These are phyloP conservation scores for Macrotyloma uniflorum DNA, from an alignment of 306 rosid genomes.

Conservation along the genomic window DNA sequence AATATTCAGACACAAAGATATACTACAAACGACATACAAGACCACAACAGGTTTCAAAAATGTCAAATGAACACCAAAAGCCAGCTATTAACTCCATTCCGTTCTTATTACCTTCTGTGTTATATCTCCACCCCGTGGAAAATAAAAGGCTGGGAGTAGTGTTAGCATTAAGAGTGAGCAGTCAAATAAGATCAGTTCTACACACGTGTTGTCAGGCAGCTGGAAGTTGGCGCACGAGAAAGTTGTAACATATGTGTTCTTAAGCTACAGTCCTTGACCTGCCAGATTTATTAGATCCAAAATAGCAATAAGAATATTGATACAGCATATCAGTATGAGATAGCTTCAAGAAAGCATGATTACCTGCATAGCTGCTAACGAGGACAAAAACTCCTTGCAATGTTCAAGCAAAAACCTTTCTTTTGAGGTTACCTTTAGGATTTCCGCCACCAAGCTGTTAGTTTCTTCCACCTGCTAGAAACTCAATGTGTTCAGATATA, in stretches of 20 bases:
- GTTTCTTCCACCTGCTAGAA: constrained; percentile 78
- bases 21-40: constrained; percentile 62
- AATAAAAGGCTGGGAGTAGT: constrained; percentile 67
- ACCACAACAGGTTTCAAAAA: constrained; percentile 56
- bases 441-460: constrained; percentile 78
- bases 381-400: constrained; percentile 79
- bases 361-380: constrained; percentile 81
- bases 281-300: constrained; percentile 13
- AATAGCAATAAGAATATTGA: constrained; percentile 25
- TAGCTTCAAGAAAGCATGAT: constrained; percentile 10
- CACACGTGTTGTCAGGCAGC: constrained; percentile 79
- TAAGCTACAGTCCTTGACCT: constrained; percentile 91
- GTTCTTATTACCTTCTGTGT: constrained; percentile 68
- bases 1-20: constrained; percentile 57
- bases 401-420: constrained; percentile 79
- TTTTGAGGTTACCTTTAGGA: constrained; percentile 75
- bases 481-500: constrained; percentile 30
- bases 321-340: constrained; percentile 18
- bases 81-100: constrained; percentile 66
- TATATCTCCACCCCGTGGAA: constrained; percentile 66
- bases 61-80: constrained; percentile 63
- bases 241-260: constrained; percentile 80
- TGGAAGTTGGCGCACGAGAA: constrained; percentile 56
- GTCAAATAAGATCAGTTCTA: constrained; percentile 81
- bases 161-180: constrained; percentile 83